Base-by-base conservation (phyloP, 805 yeast species). In the Henningerozyma blattae region DNA sequence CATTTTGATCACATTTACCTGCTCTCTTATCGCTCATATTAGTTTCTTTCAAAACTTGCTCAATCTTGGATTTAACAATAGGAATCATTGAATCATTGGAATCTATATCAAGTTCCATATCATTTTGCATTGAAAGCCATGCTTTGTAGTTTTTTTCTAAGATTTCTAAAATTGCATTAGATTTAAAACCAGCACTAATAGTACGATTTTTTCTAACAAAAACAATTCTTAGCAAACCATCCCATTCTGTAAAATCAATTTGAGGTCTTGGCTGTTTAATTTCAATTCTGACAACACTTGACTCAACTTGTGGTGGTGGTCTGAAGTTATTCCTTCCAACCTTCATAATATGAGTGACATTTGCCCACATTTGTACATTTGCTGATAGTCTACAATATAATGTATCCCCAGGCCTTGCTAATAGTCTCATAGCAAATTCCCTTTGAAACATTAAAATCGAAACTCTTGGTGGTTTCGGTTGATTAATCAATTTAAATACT, bases 361-460 rank as follows among this genome's bases (percentile, higher is more conserved):
- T 84, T n/a, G 96, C 95, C 96, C 97, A 91, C 97, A 91, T 89
- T 54, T 91, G 98, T 1, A 91, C 97, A 52, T 91, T 91, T 20
- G 95, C 97, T 22, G 94, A 80, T 35, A 91, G 67, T 50, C 98
- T 72, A 59, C 95, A 86, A 63, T 89, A 91, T 27, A 91, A 65
- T 1, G 84, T 59, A 47, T 91, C 97, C n/a, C 98, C 98, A 0
- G 98, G 97, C 46, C 94, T 73, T 1, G 98, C 98, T 34, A 91
- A 66, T 35, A 91, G 64, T 50, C 96, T 77, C 61, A 91, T 58
- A 2, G 98, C 98, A 52, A 91, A 91, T 55, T 91, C 98, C 54
- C 97, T 70, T 64, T 91, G 98, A 59, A 91, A 91, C 98, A 91
- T 91, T 40, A 91, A 78, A 36, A 91, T 82, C 5, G 95, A 81